phyloP scores from a whole-genome alignment of 78 protist genomes.

The Trichosphaerium sp. region DNA sequence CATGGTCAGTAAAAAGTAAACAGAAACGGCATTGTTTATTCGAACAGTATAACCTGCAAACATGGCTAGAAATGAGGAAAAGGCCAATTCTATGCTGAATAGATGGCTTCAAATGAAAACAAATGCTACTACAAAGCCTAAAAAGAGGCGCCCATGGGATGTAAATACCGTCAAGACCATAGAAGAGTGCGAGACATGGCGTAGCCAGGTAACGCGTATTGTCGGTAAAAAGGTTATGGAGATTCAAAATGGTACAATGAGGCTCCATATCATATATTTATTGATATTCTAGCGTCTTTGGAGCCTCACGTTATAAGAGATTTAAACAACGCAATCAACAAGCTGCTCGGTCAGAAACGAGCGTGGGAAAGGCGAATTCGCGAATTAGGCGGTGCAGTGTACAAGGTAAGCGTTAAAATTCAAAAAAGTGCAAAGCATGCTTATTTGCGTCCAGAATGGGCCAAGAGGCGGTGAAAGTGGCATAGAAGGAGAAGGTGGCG shows the following conservation, averaged over 20 bases:
- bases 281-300: slow-evolving; percentile 46
- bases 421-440: too few species aligned
- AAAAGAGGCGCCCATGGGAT: slow-evolving; percentile 55
- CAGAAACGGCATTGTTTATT: too few species aligned
- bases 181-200: slow-evolving; percentile 76
- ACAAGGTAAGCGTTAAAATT: background rate
- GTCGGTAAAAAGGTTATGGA: slow-evolving; percentile 63
- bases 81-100: slow-evolving; percentile 84
- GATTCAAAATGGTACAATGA: slow-evolving; percentile 69
- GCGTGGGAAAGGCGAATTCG: slow-evolving; percentile 88
- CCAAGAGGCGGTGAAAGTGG: too few species aligned
- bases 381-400: slow-evolving; percentile 85
- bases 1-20: too few species aligned
- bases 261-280: background rate
- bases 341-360: slow-evolving; percentile 64
- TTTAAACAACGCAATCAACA: slow-evolving; percentile 91
- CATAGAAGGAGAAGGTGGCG: too few species aligned
- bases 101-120: slow-evolving; percentile 54
- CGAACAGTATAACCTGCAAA: background rate
- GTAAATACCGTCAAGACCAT: slow-evolving; percentile 25
- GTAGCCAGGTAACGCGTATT: slow-evolving; percentile 63
- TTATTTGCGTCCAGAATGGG: too few species aligned
- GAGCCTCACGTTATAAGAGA: slow-evolving; percentile 85
- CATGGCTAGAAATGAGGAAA: slow-evolving; percentile 92
- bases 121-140: slow-evolving; percentile 3